phyloP scores from a whole-genome alignment of 495 filamentous ascomycete genomes.

The Penicillium dipodomyicola region DNA sequence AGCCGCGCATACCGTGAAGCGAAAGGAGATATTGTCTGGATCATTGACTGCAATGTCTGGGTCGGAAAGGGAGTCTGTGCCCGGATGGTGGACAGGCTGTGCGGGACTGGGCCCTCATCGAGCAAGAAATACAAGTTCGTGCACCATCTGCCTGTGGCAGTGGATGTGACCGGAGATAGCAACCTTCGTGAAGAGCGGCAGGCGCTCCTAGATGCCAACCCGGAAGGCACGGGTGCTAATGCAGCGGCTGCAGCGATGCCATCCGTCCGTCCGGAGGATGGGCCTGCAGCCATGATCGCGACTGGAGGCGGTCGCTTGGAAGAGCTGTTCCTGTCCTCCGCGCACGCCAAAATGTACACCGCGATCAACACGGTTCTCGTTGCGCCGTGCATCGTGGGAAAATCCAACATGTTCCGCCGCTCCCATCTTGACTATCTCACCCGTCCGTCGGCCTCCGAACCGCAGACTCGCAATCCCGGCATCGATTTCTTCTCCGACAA shows the following conservation, averaged over 20 bases:
- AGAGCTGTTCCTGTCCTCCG: constrained; percentile 88
- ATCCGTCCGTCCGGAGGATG: constrained; percentile 24
- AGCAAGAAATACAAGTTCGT: constrained; percentile 83
- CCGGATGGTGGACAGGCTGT: constrained; percentile 83
- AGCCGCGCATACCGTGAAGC: constrained; percentile 94
- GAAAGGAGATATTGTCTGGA: constrained; percentile 88
- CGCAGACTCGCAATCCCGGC: constrained; percentile 52
- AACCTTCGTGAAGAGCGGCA: constrained; percentile 39
- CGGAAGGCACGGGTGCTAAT: constrained; percentile 10
- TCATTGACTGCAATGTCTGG: constrained; percentile 97
- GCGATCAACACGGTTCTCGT: constrained; percentile 92
- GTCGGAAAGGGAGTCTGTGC: constrained; percentile 72
- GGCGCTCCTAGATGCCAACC: constrained; percentile 37
- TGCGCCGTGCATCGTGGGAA: constrained; percentile 92
- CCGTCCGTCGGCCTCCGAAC: constrained; percentile 36
- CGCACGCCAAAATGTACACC: constrained; percentile 97
- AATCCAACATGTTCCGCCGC: constrained; percentile 96
- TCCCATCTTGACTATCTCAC: constrained; percentile 85
- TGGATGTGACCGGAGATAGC: constrained; percentile 59
- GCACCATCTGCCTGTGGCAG: constrained; percentile 85
- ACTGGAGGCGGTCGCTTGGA: constrained; percentile 81
- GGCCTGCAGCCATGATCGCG: constrained; percentile 25
- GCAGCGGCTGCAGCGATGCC: constrained; percentile 6
- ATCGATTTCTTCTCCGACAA: constrained; percentile 92
- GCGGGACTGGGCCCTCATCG: constrained; percentile 54